Conservation (phyloP, 164 flowering plant genomes). For the Aristolochia fimbriata region DNA sequence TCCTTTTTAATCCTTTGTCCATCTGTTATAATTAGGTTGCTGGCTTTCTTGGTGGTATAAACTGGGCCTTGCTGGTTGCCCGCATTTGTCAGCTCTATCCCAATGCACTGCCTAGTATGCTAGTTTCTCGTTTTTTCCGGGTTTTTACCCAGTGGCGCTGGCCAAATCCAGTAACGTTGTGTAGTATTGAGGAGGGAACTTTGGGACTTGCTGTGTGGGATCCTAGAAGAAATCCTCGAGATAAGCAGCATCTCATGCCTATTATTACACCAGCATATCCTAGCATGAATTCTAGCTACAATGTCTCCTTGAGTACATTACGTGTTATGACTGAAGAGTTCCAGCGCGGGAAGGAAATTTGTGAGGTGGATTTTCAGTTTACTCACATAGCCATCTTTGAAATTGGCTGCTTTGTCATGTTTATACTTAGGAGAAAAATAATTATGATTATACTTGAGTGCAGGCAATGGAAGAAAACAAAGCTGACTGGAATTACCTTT, state of each 20-base stretch:
- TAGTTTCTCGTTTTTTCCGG: conserved; percentile 51
- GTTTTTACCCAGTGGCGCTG: conserved; percentile 54
- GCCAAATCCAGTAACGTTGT: conserved; percentile 62
- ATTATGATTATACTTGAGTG: conserved; percentile 1
- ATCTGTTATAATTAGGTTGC: conserved; percentile 28
- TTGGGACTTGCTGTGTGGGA: conserved; percentile 84
- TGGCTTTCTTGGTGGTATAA: conserved; percentile 56
- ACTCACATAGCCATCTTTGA: background rate
- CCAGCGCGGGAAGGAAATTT: conserved; percentile 62
- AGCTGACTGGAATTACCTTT: conserved; percentile 58
- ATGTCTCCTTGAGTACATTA: conserved; percentile 81
- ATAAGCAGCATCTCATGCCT: conserved; percentile 74
- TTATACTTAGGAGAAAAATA: background rate
- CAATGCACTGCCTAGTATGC: conserved; percentile 51
- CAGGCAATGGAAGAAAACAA: conserved; percentile 67
- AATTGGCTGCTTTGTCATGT: background rate
- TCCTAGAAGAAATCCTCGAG: conserved; percentile 68
- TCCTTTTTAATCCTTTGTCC: background rate
- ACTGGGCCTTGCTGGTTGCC: conserved; percentile 59
- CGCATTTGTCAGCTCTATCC: conserved; percentile 57
- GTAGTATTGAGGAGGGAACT: conserved; percentile 62
- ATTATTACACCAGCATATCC: conserved; percentile 97
- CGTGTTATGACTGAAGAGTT: conserved; percentile 83
- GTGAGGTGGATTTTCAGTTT: conserved; percentile 44
- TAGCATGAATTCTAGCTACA: conserved; percentile 95